Evolutionary conservation across 371 early-diverging fungal genomes (phyloP).

Genomic region (Chytridium lagenaria): DNA sequence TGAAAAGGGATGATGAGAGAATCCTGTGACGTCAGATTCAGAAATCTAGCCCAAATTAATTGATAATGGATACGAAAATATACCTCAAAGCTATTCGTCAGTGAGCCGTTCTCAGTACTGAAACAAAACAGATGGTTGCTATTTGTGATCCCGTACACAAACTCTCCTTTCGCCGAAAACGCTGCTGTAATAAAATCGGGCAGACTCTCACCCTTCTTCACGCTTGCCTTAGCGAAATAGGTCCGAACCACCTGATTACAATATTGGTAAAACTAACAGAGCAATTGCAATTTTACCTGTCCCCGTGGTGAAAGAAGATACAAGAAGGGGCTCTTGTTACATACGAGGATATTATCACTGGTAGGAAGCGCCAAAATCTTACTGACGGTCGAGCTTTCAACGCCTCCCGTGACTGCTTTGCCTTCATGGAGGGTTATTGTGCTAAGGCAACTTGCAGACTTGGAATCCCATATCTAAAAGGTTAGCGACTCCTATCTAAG

Average conservation of each 20-base stretch:
- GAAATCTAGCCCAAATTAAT: constrained; percentile 37
- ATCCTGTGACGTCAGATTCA: constrained; percentile 72
- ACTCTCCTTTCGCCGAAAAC: constrained; percentile 76
- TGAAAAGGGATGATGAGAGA: constrained; percentile 74
- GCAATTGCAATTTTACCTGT: constrained; percentile 31
- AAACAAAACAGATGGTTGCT: constrained; percentile 63
- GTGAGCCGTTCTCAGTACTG: constrained; percentile 58
- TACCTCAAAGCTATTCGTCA: constrained; percentile 9
- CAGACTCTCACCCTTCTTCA: background rate
- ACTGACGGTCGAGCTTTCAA: constrained; percentile 39
- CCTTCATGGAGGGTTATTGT: constrained; percentile 62
- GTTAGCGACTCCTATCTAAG: background rate
- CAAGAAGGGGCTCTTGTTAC: constrained; percentile 71
- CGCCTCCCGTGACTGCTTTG: constrained; percentile 41
- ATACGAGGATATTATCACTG: constrained; percentile 71
- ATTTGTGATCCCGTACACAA: constrained; percentile 74
- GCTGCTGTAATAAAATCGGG: constrained; percentile 71
- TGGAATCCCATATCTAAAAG: constrained; percentile 82
- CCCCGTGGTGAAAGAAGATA: constrained; percentile 68
- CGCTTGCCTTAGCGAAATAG: constrained; percentile 7
- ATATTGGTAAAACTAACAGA: background rate
- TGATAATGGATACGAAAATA: constrained; percentile 25
- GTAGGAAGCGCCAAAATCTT: constrained; percentile 53
- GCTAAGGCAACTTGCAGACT: constrained; percentile 60
- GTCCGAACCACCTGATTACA: background rate